Conservation (phyloP, 2,329 filamentous ascomycete species). For the Neocucurbitaria cava region DNA sequence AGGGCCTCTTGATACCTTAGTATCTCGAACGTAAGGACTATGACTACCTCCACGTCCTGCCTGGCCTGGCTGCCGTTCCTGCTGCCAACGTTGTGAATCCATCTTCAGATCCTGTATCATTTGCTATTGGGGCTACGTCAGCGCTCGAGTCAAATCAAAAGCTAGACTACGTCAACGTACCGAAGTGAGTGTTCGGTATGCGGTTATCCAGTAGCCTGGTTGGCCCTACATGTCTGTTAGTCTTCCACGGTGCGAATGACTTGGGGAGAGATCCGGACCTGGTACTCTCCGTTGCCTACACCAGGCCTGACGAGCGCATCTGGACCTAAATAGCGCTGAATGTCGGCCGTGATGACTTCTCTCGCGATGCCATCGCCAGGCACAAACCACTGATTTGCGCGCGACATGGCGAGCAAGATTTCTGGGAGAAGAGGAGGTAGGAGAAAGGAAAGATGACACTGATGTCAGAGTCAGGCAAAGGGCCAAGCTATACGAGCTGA, state of each 20-base stretch:
- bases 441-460: conserved; percentile 45
- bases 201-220: conserved; percentile 59
- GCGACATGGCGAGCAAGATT: conserved; percentile 38
- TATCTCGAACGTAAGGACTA: conserved; percentile 48
- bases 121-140: conserved; percentile 37
- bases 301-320: conserved; percentile 60
- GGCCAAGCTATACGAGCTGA: conserved; percentile 45
- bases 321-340: conserved; percentile 59
- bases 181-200: conserved; percentile 58
- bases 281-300: conserved; percentile 52
- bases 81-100: conserved; percentile 56
- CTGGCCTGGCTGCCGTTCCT: conserved; percentile 42
- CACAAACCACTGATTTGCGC: conserved; percentile 57
- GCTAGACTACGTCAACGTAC: conserved; percentile 41
- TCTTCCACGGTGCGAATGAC: conserved; percentile 6
- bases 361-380: conserved; percentile 58
- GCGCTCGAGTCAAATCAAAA: background rate
- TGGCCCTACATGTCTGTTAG: conserved; percentile 47
- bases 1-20: conserved; percentile 54
- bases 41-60: conserved; percentile 57
- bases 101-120: conserved; percentile 59
- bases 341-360: conserved; percentile 61
- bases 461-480: conserved; percentile 42
- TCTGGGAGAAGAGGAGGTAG: conserved; percentile 31
- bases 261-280: conserved; percentile 45